A percentile compares a stretch with the other conserved stretches of the same genome.
These are phyloP conservation scores for Aspergillus tamarii DNA, from an alignment of 2,329 filamentous ascomycete genomes.

Conservation along the genomic window DNA sequence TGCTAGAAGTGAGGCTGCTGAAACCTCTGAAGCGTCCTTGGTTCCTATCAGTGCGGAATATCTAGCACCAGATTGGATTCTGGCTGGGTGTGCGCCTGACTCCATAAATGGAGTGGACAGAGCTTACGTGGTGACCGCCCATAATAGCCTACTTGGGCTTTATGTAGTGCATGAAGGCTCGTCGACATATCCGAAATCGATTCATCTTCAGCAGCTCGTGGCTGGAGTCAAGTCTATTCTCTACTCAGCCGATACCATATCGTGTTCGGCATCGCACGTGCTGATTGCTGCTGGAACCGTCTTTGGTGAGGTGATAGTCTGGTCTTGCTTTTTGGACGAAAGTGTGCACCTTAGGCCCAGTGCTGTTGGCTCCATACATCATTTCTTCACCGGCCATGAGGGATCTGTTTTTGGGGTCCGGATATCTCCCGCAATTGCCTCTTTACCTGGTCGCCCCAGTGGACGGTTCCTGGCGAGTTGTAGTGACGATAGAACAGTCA, in stretches of 20 bases:
- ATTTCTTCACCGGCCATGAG: constrained; percentile 72
- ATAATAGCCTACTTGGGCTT: constrained; percentile 75
- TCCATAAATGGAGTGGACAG: constrained; percentile 30
- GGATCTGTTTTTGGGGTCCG: constrained; percentile 91
- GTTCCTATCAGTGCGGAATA: constrained; percentile 46
- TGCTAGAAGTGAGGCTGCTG: constrained; percentile 25
- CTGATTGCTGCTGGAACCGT: constrained; percentile 87
- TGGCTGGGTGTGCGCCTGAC: constrained; percentile 60
- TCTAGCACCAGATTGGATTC: constrained; percentile 73
- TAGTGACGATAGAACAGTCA: constrained; percentile 89
- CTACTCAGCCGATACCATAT: constrained; percentile 78
- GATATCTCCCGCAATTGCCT: constrained; percentile 64
- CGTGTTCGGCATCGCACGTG: constrained; percentile 61
- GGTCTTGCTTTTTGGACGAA: constrained; percentile 64
- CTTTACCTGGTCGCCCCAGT: constrained; percentile 39
- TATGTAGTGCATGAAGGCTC: constrained; percentile 23
- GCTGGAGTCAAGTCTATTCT: constrained; percentile 74
- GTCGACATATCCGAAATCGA: constrained; percentile 25
- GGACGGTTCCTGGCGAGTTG: constrained; percentile 80
- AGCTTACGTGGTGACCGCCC: constrained; percentile 75
- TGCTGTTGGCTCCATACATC: constrained; percentile 50
- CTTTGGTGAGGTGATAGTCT: constrained; percentile 91
- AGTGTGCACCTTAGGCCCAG: constrained; percentile 15
- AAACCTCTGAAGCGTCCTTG: constrained; percentile 22
- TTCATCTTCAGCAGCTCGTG: constrained; percentile 46